Conservation (phyloP, 805 yeast species). For the Starmerella etchellsii region DNA sequence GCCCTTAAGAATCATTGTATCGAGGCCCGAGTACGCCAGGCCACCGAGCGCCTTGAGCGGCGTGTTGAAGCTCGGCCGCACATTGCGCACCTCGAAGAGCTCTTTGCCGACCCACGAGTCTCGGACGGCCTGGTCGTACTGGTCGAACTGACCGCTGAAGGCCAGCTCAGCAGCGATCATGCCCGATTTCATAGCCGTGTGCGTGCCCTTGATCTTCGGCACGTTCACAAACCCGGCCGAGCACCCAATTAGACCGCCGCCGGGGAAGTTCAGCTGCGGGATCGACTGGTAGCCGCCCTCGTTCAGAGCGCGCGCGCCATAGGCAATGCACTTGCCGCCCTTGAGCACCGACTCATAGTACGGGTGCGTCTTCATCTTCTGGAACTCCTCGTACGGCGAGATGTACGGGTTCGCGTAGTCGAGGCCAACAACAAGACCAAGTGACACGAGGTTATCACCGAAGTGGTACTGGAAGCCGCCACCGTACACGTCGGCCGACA, state of each 20-base stretch:
- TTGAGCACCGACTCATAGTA: slow-evolving; percentile 57
- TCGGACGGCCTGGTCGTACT: slow-evolving; percentile 53
- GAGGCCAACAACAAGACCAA: slow-evolving; percentile 88
- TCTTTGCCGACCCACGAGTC: slow-evolving; percentile 82
- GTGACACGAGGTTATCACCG: slow-evolving; percentile 81
- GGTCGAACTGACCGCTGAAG: slow-evolving; percentile 31
- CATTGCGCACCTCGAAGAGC: slow-evolving; percentile 70
- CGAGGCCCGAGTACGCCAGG: slow-evolving; percentile 67
- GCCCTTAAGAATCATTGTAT: slow-evolving; percentile 68
- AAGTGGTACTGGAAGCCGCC: slow-evolving; percentile 97
- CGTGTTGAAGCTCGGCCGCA: slow-evolving; percentile 78
- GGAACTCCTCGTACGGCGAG: slow-evolving; percentile 93
- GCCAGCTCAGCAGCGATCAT: slow-evolving; percentile 86
- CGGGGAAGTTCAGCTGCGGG: slow-evolving; percentile 85
- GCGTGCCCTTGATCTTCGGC: slow-evolving; percentile 95
- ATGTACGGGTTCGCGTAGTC: slow-evolving; percentile 92
- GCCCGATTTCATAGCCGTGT: slow-evolving; percentile 93
- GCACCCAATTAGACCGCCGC: slow-evolving; percentile 91
- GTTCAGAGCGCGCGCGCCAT: slow-evolving; percentile 91
- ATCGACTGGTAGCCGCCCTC: slow-evolving; percentile 95
- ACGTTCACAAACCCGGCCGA: slow-evolving; percentile 96
- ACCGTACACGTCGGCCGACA: slow-evolving; percentile 64
- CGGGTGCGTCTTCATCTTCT: slow-evolving; percentile 85
- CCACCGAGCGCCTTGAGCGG: slow-evolving; percentile 75
- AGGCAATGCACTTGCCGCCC: slow-evolving; percentile 86